Evolutionary conservation across 1,284 basidiomycete genomes (phyloP).

Genomic region (Malassezia slooffiae): DNA sequence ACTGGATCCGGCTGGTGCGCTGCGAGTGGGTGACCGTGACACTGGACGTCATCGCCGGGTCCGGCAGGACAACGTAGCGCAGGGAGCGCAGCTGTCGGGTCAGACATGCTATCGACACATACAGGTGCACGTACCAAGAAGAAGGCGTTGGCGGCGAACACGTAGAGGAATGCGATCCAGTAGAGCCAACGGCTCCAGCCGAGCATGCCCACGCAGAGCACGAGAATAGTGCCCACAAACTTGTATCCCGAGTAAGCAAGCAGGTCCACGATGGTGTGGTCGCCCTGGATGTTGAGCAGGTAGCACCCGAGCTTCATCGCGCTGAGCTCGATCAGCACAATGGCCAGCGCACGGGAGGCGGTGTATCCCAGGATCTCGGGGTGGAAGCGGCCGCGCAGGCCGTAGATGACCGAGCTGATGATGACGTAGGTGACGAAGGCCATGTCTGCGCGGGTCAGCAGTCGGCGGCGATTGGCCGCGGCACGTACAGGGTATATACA

Average conservation of each 20-base stretch:
- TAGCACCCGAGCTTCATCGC: slow-evolving; percentile 85
- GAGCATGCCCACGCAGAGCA: slow-evolving; percentile 27
- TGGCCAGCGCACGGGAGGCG: slow-evolving; percentile 60
- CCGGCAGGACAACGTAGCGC: slow-evolving; percentile 76
- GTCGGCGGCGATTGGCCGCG: slow-evolving; percentile 1
- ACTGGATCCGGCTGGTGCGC: slow-evolving; percentile 67
- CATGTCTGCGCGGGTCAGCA: slow-evolving; percentile 58
- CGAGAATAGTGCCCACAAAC: slow-evolving; percentile 57
- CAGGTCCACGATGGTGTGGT: slow-evolving; percentile 54
- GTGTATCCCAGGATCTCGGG: slow-evolving; percentile 80
- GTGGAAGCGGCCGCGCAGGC: slow-evolving; percentile 71
- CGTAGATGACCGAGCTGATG: slow-evolving; percentile 66
- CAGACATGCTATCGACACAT: too few species aligned
- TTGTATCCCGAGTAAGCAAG: slow-evolving; percentile 84
- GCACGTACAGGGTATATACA: slow-evolving; percentile 81
- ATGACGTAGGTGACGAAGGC: slow-evolving; percentile 91
- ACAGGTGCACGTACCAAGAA: slow-evolving; percentile 59
- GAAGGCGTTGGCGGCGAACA: slow-evolving; percentile 78
- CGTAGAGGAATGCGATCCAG: slow-evolving; percentile 65
- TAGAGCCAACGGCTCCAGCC: slow-evolving; percentile 55
- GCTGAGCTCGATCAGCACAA: slow-evolving; percentile 58
- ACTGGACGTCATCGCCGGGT: slow-evolving; percentile 49
- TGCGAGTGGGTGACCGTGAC: slow-evolving; percentile 68
- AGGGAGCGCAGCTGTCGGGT: slow-evolving; percentile 67
- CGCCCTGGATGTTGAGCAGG: slow-evolving; percentile 68